phyloP scores from a whole-genome alignment of 1,284 basidiomycete species.

The Cutaneotrichosporon arboriforme region DNA sequence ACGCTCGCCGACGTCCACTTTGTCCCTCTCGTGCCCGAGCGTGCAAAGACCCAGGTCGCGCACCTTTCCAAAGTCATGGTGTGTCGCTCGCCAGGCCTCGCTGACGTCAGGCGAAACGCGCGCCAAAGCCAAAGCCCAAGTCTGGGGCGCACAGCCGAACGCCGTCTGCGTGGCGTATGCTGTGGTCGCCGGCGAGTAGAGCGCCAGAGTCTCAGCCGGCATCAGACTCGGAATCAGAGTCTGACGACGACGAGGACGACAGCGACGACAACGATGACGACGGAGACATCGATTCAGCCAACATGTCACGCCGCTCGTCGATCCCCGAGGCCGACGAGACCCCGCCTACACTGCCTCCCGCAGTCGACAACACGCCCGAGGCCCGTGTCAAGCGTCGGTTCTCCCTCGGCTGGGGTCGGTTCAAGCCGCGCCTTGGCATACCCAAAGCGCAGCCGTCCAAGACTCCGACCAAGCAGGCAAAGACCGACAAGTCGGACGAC shows the following conservation, averaged over 20 bases:
- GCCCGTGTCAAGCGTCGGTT: constrained; percentile 21
- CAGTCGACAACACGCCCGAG: constrained; percentile 8
- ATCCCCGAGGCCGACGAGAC: constrained; percentile 38
- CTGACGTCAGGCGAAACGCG: constrained; percentile 18
- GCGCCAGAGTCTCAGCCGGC: constrained; percentile 3
- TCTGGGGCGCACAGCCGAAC: not conserved
- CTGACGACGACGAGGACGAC: too few species aligned
- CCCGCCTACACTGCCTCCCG: constrained; percentile 7
- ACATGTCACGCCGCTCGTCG: constrained; percentile 8
- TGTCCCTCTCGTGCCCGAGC: constrained; percentile 30
- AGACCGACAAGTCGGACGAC: not conserved
- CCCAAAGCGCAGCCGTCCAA: constrained; percentile 10
- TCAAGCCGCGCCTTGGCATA: constrained; percentile 27
- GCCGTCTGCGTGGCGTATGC: constrained; percentile 15
- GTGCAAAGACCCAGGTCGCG: constrained; percentile 22
- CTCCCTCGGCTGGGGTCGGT: constrained; percentile 27
- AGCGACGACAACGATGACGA: constrained; percentile 7
- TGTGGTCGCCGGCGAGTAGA: not conserved
- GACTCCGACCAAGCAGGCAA: not conserved
- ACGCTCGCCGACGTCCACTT: constrained; percentile 35
- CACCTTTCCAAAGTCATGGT: constrained; percentile 24
- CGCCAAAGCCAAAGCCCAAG: constrained; percentile 12
- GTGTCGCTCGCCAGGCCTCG: not conserved
- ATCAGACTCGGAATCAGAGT: constrained; percentile 9
- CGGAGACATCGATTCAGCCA: constrained; percentile 2